Conservation (phyloP, 495 filamentous ascomycete genomes). For the Trichoderma gamsii region DNA sequence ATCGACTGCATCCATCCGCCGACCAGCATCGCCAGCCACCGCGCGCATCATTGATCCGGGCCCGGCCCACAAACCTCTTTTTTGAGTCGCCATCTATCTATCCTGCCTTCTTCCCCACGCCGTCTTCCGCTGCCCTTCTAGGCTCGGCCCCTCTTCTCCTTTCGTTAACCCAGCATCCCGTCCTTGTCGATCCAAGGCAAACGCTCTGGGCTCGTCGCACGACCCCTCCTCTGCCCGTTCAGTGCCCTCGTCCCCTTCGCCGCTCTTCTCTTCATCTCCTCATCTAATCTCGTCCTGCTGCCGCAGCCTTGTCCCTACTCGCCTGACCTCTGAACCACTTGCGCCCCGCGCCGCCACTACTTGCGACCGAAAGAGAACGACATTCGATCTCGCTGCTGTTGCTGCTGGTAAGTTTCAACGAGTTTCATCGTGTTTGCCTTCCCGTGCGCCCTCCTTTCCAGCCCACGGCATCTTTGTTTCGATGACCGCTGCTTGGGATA, state of each 20-base stretch:
- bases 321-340: not conserved
- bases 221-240: constrained; percentile 2
- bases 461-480: not conserved
- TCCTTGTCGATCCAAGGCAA: constrained; percentile 6
- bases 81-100: constrained; percentile 1
- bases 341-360: not conserved
- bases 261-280: constrained; percentile 6
- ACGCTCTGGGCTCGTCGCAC: not conserved
- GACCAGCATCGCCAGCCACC: not conserved
- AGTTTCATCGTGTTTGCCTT: not conserved
- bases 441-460: not conserved
- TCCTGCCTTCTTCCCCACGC: constrained; percentile 4
- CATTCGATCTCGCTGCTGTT: not conserved
- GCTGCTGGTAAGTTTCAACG: not conserved
- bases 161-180: constrained; percentile 1
- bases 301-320: not conserved
- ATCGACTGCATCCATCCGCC: not conserved
- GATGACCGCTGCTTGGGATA: not conserved
- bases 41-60: constrained; percentile 7
- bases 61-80: not conserved
- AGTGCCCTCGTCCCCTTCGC: not conserved
- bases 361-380: not conserved
- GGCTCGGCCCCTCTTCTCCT: constrained; percentile 9
- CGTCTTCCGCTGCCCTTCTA: constrained; percentile 7
- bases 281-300: constrained; percentile 8